phyloP scores from a whole-genome alignment of 2,329 filamentous ascomycete species.

The Penicillium polonicum region DNA sequence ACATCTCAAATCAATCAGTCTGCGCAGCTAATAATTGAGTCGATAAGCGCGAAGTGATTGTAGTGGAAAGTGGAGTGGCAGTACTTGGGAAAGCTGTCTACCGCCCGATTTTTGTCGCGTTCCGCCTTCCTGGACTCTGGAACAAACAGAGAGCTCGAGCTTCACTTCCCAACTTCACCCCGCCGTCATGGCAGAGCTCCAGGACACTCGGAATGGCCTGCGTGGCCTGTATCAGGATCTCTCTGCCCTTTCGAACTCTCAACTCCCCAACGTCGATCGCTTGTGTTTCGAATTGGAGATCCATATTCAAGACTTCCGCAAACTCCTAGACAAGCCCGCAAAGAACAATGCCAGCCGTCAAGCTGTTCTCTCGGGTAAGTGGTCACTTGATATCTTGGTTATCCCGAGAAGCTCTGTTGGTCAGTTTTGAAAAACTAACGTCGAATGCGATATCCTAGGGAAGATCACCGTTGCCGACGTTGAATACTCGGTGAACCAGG shows the following conservation, averaged over 20 bases:
- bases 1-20: conserved; percentile 3
- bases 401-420: too few species aligned
- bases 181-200: conserved; percentile 52
- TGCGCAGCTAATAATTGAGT: background rate
- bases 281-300: conserved; percentile 64
- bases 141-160: conserved; percentile 31
- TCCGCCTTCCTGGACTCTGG: conserved; percentile 31
- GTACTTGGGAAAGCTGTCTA: conserved; percentile 10
- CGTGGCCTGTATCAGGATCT: conserved; percentile 85
- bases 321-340: conserved; percentile 70
- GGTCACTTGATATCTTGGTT: background rate
- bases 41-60: conserved; percentile 9
- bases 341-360: conserved; percentile 75
- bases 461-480: conserved; percentile 71
- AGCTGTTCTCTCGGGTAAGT: conserved; percentile 64
- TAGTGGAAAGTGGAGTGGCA: conserved; percentile 11
- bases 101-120: conserved; percentile 39
- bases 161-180: conserved; percentile 23
- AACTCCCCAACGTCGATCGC: conserved; percentile 68
- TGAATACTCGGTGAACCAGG: conserved; percentile 77
- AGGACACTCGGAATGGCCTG: conserved; percentile 71
- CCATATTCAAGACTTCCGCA: conserved; percentile 65
- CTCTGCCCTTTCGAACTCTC: conserved; percentile 69
- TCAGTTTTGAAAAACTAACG: conserved; percentile 17
- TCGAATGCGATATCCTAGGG: conserved; percentile 50